A percentile compares a stretch with the other conserved stretches of the same genome.
Conservation (phyloP, 2,329 filamentous ascomycete genomes). For the Fusarium avenaceum region DNA sequence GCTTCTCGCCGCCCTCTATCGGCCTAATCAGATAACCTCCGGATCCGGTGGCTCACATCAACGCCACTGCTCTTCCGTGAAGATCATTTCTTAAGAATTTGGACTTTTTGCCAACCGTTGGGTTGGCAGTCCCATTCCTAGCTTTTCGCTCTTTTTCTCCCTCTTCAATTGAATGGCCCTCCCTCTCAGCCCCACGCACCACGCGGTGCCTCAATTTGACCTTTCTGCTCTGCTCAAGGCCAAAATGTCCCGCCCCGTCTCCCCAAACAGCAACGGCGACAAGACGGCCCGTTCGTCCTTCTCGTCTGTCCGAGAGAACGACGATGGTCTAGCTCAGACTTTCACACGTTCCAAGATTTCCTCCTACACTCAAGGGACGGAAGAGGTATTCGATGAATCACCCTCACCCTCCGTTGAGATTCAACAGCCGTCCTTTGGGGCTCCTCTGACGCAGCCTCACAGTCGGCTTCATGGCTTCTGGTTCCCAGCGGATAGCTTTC, state of each 20-base stretch:
- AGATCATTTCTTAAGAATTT: conserved; percentile 27
- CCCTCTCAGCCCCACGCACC: conserved; percentile 51
- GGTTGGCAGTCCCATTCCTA: conserved; percentile 40
- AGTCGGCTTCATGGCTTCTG: conserved; percentile 71
- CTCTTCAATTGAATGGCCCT: conserved; percentile 51
- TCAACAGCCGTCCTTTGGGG: conserved; percentile 62
- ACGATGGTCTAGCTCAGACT: conserved; percentile 70
- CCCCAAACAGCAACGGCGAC: conserved; percentile 54
- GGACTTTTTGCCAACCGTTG: conserved; percentile 38
- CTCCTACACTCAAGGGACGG: conserved; percentile 65
- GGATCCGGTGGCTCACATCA: conserved; percentile 42
- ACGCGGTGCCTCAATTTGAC: conserved; percentile 55
- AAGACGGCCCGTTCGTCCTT: conserved; percentile 67
- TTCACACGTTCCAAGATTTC: conserved; percentile 75
- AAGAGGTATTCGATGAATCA: conserved; percentile 66
- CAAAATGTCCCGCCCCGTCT: conserved; percentile 56
- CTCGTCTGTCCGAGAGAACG: conserved; percentile 72
- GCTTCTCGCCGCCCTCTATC: conserved; percentile 31
- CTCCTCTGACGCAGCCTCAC: conserved; percentile 67
- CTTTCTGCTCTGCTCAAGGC: conserved; percentile 53
- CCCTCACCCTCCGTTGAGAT: conserved; percentile 59
- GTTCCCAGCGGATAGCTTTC: conserved; percentile 70
- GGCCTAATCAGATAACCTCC: conserved; percentile 29
- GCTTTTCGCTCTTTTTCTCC: conserved; percentile 22
- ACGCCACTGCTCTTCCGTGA: conserved; percentile 37